Evolutionary conservation across 108 stramenopile genomes (phyloP), one percentile per base, ranked within the genome.

Genomic region (Fragilaria radians): DNA sequence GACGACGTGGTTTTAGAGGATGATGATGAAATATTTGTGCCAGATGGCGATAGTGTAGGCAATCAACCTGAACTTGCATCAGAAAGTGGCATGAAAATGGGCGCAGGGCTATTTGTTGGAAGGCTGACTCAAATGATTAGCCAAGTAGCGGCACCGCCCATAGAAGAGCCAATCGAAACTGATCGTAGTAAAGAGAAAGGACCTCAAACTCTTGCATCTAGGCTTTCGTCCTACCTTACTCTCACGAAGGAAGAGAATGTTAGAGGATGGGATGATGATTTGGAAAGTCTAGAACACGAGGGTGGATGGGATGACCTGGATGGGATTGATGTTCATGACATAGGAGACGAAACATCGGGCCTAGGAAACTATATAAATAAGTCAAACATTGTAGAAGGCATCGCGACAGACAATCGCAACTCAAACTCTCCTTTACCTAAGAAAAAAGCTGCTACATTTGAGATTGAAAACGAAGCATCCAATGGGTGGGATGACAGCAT

Each of bases 301-400:
- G 36, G 36, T 42, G 36, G 36, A 11, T 42, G 36, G 36, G 36
- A 42, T 42, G 36, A 42, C 14, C 36, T 42, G 36, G 36, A 42
- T 42, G 36, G 14, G 14, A 42, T 42, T 42, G 36, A 42, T 14
- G n/a, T n/a, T n/a, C n/a, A n/a, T n/a, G n/a, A n/a, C n/a, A n/a
- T n/a, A n/a, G n/a, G n/a, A n/a, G n/a, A n/a, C n/a, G n/a, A n/a
- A n/a, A n/a, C n/a, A n/a, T n/a, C n/a, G n/a, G 49, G 25, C 49
- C 22, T 50, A 22, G 25, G 25, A 50, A 50, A 25, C 22, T 50
- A 50, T 25, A 50, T 5, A 5, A 50, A 50, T 22, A 50, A 22
- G 25, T 50, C 49, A 50, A 50, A 50, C 4, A 4, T 5, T 25
- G 49, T 25, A 50, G 49, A 50, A 50, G 49, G 49, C 49, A 50